Evolutionary conservation across 169 alveolate species (phyloP), one percentile per base, ranked within the genome.

Genomic region (Plasmodium coatneyi): DNA sequence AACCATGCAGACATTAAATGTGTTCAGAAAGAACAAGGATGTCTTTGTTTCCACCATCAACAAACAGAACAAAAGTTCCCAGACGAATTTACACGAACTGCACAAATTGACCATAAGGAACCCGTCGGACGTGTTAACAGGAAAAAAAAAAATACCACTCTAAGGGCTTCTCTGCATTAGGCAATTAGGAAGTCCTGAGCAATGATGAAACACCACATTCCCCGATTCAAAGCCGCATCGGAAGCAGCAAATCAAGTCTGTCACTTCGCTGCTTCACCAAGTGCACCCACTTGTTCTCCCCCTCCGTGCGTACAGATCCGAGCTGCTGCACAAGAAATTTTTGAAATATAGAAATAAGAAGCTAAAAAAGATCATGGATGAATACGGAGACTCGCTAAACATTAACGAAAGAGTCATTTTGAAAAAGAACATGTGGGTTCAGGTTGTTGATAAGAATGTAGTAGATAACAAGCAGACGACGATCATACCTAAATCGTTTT

Each of bases 371-470:
- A 87, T 87, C 39, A 87, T 87, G 89, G 93, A 87, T 16, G 93
- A 87, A 79, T 87, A 87, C 71, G 89, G 89, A 52, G 93, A 87
- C 49, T 87, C 82, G 16, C 71, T 87, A 66, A 79, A 87, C 41
- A 79, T 87, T 79, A 87, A 87, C 49, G 93, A 87, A 79, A 52
- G 82, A 76, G 72, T 87, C 16, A 79, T 87, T 87, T 87, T 87
- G 71, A 87, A 87, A 36, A 87, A 87, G n/a, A 87, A 87, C 56
- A 87, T 87, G 93, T 87, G 93, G 93, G 93, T 87, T 14, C 93
- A 87, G 71, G 90, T 87, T 2, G 89, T 79, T 87, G 93, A 87
- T 25, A 87, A 79, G 71, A 87, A 79, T 79, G 34, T 54, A 41
- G 41, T 60, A 34, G 93, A 87, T 41, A 86, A 86, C 43, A 87